Percentiles rank a stretch among this genome's conserved stretches.
phyloP scores from a whole-genome alignment of 306 rosid species.

The Ormosia emarginata region DNA sequence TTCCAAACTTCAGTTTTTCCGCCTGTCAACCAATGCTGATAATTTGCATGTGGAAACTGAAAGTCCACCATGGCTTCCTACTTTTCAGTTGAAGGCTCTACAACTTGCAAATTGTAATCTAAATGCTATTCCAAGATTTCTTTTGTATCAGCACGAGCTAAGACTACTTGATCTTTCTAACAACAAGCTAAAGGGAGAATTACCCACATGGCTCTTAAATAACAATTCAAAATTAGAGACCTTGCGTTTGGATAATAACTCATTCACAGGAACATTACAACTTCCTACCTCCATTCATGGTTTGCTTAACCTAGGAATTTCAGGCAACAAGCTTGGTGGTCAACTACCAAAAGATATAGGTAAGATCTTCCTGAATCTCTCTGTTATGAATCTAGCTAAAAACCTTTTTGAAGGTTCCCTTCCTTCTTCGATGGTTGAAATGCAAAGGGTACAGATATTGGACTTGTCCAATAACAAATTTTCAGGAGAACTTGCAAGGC shows the following conservation, averaged over 20 bases:
- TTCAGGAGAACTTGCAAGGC: neutral
- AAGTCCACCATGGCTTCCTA: neutral
- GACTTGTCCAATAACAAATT: neutral
- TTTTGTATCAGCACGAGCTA: neutral
- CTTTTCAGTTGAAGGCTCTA: neutral
- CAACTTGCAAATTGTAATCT: neutral
- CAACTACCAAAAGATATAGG: neutral
- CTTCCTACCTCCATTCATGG: neutral
- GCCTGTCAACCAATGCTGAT: neutral
- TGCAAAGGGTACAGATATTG: neutral
- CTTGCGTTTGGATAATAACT: neutral
- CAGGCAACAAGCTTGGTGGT: neutral
- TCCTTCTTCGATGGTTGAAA: neutral
- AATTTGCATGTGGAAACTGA: slow-evolving; percentile 21
- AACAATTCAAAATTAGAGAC: slow-evolving; percentile 5
- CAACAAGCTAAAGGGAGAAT: neutral
- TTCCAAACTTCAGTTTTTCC: neutral
- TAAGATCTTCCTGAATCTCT: neutral
- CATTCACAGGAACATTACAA: neutral
- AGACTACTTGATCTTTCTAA: neutral
- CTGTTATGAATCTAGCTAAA: neutral
- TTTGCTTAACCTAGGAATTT: neutral
- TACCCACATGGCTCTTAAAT: slow-evolving; percentile 6
- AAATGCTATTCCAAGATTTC: slow-evolving; percentile 1
- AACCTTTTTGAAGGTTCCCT: neutral